Conservation (phyloP, 1,284 basidiomycete genomes). For the Butyriboletus pseudospeciosus region DNA sequence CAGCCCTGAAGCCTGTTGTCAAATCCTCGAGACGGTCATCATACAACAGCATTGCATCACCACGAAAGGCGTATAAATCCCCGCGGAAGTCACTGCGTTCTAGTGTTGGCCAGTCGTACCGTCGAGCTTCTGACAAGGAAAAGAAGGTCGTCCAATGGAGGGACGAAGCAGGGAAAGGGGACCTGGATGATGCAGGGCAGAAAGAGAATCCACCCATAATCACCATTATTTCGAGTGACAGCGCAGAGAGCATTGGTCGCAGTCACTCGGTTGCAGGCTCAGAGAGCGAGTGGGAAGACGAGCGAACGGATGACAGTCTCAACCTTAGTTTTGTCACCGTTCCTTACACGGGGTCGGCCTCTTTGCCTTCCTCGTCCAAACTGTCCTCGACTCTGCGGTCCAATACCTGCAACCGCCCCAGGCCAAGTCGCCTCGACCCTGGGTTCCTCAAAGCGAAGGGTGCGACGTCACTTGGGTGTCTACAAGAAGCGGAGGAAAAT, state of each 20-base stretch:
- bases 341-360: constrained; percentile 27
- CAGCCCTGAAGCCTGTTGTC: constrained; percentile 43
- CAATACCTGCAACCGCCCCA: constrained; percentile 40
- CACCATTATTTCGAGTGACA: constrained; percentile 35
- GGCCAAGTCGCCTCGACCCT: constrained; percentile 63
- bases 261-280: constrained; percentile 51
- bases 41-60: constrained; percentile 45
- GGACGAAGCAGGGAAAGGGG: constrained; percentile 82
- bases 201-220: constrained; percentile 43
- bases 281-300: constrained; percentile 86
- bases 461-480: constrained; percentile 52
- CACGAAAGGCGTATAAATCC: constrained; percentile 46
- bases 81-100: constrained; percentile 69
- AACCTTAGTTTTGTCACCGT: constrained; percentile 46
- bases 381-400: constrained; percentile 10
- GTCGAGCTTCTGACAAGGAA: constrained; percentile 59
- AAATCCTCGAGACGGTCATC: constrained; percentile 45
- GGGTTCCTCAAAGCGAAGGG: constrained; percentile 61
- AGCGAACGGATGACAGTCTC: constrained; percentile 71
- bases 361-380: constrained; percentile 19
- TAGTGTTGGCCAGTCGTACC: constrained; percentile 58
- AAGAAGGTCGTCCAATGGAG: constrained; percentile 86
- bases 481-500: constrained; percentile 68
- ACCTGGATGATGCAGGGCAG: constrained; percentile 65
- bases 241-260: constrained; percentile 26